Conservation (phyloP, 768 basidiomycete genomes). For the Harrya chromipes region DNA sequence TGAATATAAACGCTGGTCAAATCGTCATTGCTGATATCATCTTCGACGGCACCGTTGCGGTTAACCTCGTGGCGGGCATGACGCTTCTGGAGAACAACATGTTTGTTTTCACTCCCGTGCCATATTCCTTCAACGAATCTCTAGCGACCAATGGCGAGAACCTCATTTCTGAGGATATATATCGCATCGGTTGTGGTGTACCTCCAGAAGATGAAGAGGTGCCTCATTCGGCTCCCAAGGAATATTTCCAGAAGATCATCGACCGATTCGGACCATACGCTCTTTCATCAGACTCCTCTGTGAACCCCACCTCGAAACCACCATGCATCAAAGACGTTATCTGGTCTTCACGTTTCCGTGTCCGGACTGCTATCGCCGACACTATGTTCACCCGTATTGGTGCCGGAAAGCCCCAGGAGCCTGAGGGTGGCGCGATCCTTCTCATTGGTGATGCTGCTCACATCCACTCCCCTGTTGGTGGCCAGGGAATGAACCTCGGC, state of each 20-base stretch:
- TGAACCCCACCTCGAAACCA: conserved; percentile 30
- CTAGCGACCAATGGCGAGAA: conserved; percentile 16
- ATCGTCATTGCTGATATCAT: conserved; percentile 17
- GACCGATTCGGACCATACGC: conserved; percentile 39
- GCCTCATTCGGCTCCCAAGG: conserved; percentile 36
- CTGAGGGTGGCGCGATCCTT: conserved; percentile 18
- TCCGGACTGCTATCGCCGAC: conserved; percentile 45
- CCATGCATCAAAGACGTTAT: conserved; percentile 38
- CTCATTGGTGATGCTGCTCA: conserved; percentile 49
- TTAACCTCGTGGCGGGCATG: neutral
- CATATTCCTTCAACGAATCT: conserved; percentile 14
- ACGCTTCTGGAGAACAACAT: conserved; percentile 7
- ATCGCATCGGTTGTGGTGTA: conserved; percentile 42
- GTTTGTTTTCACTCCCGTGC: conserved; percentile 13
- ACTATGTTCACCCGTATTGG: neutral
- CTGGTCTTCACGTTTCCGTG: conserved; percentile 49
- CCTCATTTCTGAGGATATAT: conserved; percentile 19
- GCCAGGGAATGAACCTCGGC: conserved; percentile 60
- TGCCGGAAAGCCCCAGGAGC: neutral
- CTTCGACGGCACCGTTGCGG: conserved; percentile 3
- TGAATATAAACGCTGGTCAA: conserved; percentile 32
- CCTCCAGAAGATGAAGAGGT: conserved; percentile 35
- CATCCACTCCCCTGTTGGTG: conserved; percentile 53
- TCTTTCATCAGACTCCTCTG: conserved; percentile 36
- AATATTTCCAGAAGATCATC: conserved; percentile 45